Percentiles rank a stretch among this genome's conserved stretches.
Evolutionary conservation across 305 asterid species (phyloP).

Genomic region (Salvia sclarea): DNA sequence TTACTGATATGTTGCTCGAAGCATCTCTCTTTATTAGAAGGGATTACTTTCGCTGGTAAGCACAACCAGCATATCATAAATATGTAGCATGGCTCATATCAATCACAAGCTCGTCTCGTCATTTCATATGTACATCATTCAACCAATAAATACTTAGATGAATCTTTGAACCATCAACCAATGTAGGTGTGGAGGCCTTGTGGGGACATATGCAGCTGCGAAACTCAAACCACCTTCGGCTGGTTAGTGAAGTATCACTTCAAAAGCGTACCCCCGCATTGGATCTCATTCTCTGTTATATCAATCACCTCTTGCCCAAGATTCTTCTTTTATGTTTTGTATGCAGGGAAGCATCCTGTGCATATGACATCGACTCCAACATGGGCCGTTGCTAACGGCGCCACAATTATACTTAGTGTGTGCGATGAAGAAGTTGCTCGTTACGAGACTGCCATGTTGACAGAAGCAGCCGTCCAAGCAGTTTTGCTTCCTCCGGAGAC

Average conservation of each 20-base stretch:
- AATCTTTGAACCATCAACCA: too few relatives aligned
- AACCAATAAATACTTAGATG: too few relatives aligned
- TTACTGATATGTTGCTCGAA: constrained; percentile 78
- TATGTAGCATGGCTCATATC: too few relatives aligned
- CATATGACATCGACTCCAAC: constrained; percentile 82
- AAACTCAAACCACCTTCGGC: constrained; percentile 84
- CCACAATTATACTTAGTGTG: constrained; percentile 86
- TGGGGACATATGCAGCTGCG: constrained; percentile 89
- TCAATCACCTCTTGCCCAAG: neutral
- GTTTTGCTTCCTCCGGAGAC: constrained; percentile 89
- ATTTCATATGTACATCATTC: too few relatives aligned
- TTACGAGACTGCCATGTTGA: constrained; percentile 76
- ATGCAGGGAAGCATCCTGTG: constrained; percentile 83
- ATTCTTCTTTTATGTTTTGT: neutral
- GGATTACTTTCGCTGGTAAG: constrained; percentile 88
- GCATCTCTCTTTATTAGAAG: constrained; percentile 76
- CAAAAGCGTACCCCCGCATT: neutral
- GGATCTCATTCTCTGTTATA: neutral
- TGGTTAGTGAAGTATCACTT: constrained; percentile 54
- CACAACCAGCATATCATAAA: neutral
- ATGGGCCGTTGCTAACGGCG: constrained; percentile 97
- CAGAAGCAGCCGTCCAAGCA: constrained; percentile 89
- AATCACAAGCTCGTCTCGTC: too few relatives aligned
- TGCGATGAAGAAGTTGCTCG: constrained; percentile 93
- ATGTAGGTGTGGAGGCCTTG: constrained; percentile 94